A percentile compares a stretch with the other conserved stretches of the same genome.
These are phyloP conservation scores for Strigomonas culicis DNA, from an alignment of 208 protist species.

Conservation along the genomic window DNA sequence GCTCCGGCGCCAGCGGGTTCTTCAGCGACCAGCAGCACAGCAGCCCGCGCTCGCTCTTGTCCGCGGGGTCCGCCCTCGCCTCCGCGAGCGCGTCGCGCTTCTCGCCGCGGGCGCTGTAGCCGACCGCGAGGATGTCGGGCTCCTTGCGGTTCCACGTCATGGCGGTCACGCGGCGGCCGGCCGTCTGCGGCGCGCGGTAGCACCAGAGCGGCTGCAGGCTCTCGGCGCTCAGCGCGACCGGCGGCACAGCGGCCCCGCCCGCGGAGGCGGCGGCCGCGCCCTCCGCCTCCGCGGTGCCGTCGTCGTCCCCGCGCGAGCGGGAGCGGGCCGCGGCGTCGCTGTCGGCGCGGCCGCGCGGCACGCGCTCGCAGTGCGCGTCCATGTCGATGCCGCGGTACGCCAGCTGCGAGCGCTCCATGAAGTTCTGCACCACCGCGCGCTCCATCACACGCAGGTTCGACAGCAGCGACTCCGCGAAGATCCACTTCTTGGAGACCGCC, in stretches of 20 bases:
- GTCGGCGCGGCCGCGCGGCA: not conserved
- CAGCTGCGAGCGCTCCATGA: slow-evolving; percentile 81
- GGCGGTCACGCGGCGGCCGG: slow-evolving; percentile 77
- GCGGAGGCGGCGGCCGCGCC: not conserved
- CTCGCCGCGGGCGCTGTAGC: slow-evolving; percentile 29
- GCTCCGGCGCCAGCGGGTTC: slow-evolving; percentile 90
- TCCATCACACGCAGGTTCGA: slow-evolving; percentile 88
- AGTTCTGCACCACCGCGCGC: slow-evolving; percentile 90
- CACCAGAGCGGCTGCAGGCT: slow-evolving; percentile 84
- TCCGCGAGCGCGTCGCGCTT: not conserved
- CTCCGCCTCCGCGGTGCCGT: not conserved
- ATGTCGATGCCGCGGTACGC: slow-evolving; percentile 79
- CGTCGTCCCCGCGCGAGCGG: slow-evolving; percentile 1
- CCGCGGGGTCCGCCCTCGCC: not conserved
- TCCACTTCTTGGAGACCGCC: slow-evolving; percentile 43
- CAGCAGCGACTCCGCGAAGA: slow-evolving; percentile 75
- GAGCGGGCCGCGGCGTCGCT: not conserved
- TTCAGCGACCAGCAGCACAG: slow-evolving; percentile 97
- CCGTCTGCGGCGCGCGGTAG: slow-evolving; percentile 72
- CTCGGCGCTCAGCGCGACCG: slow-evolving; percentile 18
- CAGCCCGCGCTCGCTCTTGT: slow-evolving; percentile 47
- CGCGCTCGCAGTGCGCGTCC: slow-evolving; percentile 16
- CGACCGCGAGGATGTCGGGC: slow-evolving; percentile 76
- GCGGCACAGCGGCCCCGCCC: not conserved
- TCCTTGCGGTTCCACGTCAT: slow-evolving; percentile 92